Base-by-base conservation (phyloP, 2,329 filamentous ascomycete species). In the Endoconidiophora laricicola region DNA sequence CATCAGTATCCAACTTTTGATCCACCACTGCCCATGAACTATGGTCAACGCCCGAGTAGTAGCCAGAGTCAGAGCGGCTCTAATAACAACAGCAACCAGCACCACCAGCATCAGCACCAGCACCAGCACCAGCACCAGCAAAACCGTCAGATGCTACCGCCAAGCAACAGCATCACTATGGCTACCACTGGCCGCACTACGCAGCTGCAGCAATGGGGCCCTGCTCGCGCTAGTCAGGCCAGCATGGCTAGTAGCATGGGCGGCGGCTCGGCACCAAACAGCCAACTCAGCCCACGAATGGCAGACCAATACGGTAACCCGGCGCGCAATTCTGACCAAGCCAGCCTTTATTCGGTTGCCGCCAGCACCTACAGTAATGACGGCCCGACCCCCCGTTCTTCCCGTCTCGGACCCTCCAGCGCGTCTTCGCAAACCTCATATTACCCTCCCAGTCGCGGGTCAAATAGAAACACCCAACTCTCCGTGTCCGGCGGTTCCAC, bases 1-100 rank as follows among this genome's bases (percentile, higher is more conserved):
- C 86, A 94, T 66, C 90, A 94, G 60, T 94, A 95, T 63, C 86
- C 87, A 40, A 74, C 74, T 48, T 78, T 83, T 62, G 79, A 82
- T 56, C 68, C 76, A 26, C 65, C 72, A 46, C 61, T 67, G 38
- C 60, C 68, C 50, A 65, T 69, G 40, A 65, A 67, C 54, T 53
- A 53, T 37, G 51, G 51, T 22, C 46, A 53, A 16, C 46, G 51
- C 24, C 66, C 69, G 52, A 41, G 44, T 37, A 50, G 49, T 40
- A 50, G 50, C 70, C 69, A 45, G 69, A 69, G 74, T 38, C 76
- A 81, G 58, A 69, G 40, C 24, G 43, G 10, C 24, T 22, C 29
- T 5, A 39, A 39, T 22, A 33, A 20, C 3, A 37, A 16, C 39
- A 10, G 12, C 29, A 12, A 33, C 39, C 22, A 20, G 7, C 24